Percentiles rank a stretch among this genome's conserved stretches.
Conservation (phyloP, 805 yeast genomes). For the Novakomyces olei region DNA sequence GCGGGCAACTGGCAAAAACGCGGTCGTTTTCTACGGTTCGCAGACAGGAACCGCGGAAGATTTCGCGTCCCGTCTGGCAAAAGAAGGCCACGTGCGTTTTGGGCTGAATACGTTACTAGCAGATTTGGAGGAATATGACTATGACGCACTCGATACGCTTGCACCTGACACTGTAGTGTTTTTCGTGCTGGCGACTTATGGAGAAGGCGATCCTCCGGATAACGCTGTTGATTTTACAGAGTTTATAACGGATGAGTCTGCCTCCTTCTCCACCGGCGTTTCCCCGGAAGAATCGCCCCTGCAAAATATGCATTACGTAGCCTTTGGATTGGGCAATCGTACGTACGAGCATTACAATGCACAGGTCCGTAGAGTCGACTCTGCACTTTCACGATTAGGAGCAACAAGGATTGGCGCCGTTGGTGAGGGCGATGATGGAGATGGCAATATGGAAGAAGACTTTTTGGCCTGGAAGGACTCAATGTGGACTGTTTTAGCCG, state of each 20-base stretch:
- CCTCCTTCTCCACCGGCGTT: conserved; percentile 22
- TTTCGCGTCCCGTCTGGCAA: conserved; percentile 72
- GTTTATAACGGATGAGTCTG: conserved; percentile 32
- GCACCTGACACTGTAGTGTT: conserved; percentile 38
- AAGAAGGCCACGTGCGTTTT: conserved; percentile 64
- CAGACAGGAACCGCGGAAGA: conserved; percentile 99
- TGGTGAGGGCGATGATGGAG: conserved; percentile 91
- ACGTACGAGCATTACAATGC: conserved; percentile 85
- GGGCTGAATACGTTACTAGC: conserved; percentile 66
- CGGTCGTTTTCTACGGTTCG: conserved; percentile 69
- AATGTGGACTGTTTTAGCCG: conserved; percentile 42
- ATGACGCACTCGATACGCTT: conserved; percentile 47
- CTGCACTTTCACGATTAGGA: conserved; percentile 35
- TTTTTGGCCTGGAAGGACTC: conserved; percentile 79
- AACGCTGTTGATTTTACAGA: conserved; percentile 66
- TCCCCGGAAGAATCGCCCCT: conserved; percentile 18
- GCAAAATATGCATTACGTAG: conserved; percentile 37
- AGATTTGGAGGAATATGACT: conserved; percentile 76
- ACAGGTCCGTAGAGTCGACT: conserved; percentile 36
- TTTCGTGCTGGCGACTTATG: conserved; percentile 78
- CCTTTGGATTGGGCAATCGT: conserved; percentile 85
- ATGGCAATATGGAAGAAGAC: conserved; percentile 88
- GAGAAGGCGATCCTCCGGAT: conserved; percentile 97
- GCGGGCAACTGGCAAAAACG: conserved; percentile 42
- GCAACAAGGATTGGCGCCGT: conserved; percentile 51